Conservation (phyloP, 768 basidiomycete species). For the Boletus speciosus region DNA sequence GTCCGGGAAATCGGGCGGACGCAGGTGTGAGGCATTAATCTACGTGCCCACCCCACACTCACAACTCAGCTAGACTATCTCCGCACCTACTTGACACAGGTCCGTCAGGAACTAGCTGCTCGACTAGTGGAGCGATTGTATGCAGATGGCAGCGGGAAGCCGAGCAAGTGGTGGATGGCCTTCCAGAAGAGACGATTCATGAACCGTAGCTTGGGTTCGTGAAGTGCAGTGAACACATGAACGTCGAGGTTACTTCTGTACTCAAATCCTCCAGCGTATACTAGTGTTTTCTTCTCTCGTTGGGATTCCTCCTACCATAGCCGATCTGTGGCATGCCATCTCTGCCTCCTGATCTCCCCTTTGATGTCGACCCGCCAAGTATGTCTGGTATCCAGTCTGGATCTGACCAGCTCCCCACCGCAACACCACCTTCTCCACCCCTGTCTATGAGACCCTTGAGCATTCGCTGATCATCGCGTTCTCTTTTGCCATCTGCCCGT, state of each 20-base stretch:
- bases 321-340: slow-evolving; percentile 82
- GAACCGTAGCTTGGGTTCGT: slow-evolving; percentile 82
- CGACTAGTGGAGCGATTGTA: slow-evolving; percentile 87
- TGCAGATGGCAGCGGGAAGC: slow-evolving; percentile 88
- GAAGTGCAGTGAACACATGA: slow-evolving; percentile 16
- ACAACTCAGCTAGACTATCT: slow-evolving; percentile 63
- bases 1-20: slow-evolving; percentile 72
- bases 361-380: slow-evolving; percentile 58
- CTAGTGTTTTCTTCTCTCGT: slow-evolving; percentile 61
- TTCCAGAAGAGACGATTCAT: slow-evolving; percentile 98
- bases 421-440: slow-evolving; percentile 47
- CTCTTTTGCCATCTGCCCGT: slow-evolving; percentile 64
- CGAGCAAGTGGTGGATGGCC: slow-evolving; percentile 99
- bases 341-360: slow-evolving; percentile 56
- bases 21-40: slow-evolving; percentile 54
- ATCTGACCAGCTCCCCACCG: slow-evolving; percentile 85
- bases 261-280: slow-evolving; percentile 15
- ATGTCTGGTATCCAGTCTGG: slow-evolving; percentile 92
- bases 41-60: not conserved
- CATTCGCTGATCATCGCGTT: slow-evolving; percentile 70
- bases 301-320: slow-evolving; percentile 85
- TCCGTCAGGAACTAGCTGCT: slow-evolving; percentile 86
- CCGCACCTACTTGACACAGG: slow-evolving; percentile 87
- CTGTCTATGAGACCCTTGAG: slow-evolving; percentile 57
- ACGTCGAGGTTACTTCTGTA: slow-evolving; percentile 10